Base-by-base conservation (phyloP, 2,329 filamentous ascomycete species). In the Alternaria triticina region DNA sequence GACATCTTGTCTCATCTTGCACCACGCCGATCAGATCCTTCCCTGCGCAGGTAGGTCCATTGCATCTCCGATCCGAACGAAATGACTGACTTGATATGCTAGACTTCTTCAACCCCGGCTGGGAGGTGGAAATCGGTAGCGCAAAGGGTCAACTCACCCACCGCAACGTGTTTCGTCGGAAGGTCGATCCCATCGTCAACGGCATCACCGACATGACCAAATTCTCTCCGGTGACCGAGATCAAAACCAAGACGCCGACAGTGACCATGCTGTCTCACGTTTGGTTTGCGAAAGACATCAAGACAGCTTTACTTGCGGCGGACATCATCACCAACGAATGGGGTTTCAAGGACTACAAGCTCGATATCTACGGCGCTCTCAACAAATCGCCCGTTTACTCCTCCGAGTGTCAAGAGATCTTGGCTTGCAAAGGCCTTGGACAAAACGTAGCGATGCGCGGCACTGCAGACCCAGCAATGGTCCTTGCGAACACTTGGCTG, bases 261-360 rank as follows among this genome's bases (percentile, higher is more conserved):
- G 88, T 89, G 3, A 88, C 87, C 25, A 90, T 90, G 88, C 75
- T 90, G 54, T 90, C 88, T 22, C 88, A 90, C 65, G 83, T 87
- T 4, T 86, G 86, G 76, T 85, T 85, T 63, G 79, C 79, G 65
- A 90, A 90, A 73, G 88, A 90, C 65, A 88, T 90, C 76, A 89
- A 89, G 75, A 89, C 85, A 3, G 88, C 88, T 4, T 83, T 90
- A 23, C 80, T 89, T 6, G 87, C 88, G 7, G 88, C 88, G 2
- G 88, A 90, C 68, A 85, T 90, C 65, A 89, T 90, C 65, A 84
- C 89, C 67, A 89, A 90, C 72, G 83, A 87, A 68, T 90, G 86
- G 83, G 87, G 88, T n/a, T 89, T 90, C 76, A 84, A 83, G 45
- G 87, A 90, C 62, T 90, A 90, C 75, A 83, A 85, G 57, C 83